Conservation (phyloP, 2,329 filamentous ascomycete species). For the Pseudocercospora vitis region DNA sequence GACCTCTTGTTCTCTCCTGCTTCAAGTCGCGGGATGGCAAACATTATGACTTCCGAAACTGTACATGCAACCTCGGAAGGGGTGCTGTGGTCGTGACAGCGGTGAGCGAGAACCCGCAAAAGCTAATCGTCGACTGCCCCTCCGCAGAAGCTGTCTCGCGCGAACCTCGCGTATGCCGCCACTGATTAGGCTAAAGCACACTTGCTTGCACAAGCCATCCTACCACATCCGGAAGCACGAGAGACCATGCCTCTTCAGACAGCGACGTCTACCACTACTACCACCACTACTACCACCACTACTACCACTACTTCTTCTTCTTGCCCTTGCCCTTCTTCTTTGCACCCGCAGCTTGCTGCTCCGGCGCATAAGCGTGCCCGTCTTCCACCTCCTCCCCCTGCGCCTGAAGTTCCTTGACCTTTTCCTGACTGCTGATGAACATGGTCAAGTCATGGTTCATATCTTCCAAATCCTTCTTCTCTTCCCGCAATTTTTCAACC, state of each 20-base stretch:
- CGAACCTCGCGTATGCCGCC: background rate
- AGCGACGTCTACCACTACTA: no score
- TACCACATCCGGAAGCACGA: background rate
- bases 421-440: slow-evolving; percentile 82
- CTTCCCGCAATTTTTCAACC: slow-evolving; percentile 40
- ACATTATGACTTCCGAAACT: background rate
- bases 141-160: background rate
- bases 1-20: background rate
- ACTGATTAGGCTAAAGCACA: background rate
- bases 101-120: slow-evolving; percentile 4
- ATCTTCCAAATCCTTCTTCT: slow-evolving; percentile 75
- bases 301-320: slow-evolving; percentile 39
- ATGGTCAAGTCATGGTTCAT: slow-evolving; percentile 84
- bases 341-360: slow-evolving; percentile 32
- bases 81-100: background rate
- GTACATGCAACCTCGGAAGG: background rate
- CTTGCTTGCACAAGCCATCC: background rate
- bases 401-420: slow-evolving; percentile 64
- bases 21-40: background rate
- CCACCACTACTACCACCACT: no score
- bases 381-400: slow-evolving; percentile 71
- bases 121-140: slow-evolving; percentile 1
- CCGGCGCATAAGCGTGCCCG: slow-evolving; percentile 47
- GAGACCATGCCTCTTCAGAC: slow-evolving; percentile 43
- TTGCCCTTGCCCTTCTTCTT: slow-evolving; percentile 53